phyloP scores from a whole-genome alignment of 2,329 filamentous ascomycete species.

The Xylaria sp. region DNA sequence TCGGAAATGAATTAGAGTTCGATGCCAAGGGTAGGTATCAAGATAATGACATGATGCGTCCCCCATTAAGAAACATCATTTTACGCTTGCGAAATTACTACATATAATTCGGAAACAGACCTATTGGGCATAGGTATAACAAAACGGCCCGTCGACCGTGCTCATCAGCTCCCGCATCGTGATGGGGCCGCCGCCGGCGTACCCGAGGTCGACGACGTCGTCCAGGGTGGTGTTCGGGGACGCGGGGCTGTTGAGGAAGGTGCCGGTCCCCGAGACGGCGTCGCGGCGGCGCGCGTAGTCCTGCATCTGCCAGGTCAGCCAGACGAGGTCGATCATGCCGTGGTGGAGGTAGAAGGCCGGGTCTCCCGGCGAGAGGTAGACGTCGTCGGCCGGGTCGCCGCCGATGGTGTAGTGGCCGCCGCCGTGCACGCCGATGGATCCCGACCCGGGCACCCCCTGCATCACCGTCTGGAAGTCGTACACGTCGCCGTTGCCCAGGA shows the following conservation, averaged over 20 bases:
- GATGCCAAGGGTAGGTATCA: no score
- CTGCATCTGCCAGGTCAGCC: conserved; percentile 28
- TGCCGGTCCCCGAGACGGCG: conserved; percentile 28
- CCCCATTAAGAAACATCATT: no score
- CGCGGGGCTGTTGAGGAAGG: conserved; percentile 29
- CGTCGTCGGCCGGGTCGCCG: conserved; percentile 32
- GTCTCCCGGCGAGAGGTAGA: conserved; percentile 24
- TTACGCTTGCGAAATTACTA: no score
- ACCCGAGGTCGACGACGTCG: conserved; percentile 27
- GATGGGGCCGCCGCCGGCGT: conserved; percentile 26
- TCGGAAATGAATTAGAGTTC: no score
- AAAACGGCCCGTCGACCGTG: conserved; percentile 33
- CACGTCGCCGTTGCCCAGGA: conserved; percentile 30
- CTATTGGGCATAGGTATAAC: conserved; percentile 31
- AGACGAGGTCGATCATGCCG: conserved; percentile 24
- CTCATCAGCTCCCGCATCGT: conserved; percentile 35
- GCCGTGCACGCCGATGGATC: conserved; percentile 33
- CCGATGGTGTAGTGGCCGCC: conserved; percentile 36
- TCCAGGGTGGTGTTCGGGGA: conserved; percentile 27
- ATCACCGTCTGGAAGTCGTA: conserved; percentile 40
- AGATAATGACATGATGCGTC: no score
- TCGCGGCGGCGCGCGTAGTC: conserved; percentile 14
- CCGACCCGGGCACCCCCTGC: conserved; percentile 36
- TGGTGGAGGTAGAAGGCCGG: conserved; percentile 32
- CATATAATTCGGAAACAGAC: not conserved